Conservation (phyloP, 345 rosid species). For the Eucalyptus microcorys region DNA sequence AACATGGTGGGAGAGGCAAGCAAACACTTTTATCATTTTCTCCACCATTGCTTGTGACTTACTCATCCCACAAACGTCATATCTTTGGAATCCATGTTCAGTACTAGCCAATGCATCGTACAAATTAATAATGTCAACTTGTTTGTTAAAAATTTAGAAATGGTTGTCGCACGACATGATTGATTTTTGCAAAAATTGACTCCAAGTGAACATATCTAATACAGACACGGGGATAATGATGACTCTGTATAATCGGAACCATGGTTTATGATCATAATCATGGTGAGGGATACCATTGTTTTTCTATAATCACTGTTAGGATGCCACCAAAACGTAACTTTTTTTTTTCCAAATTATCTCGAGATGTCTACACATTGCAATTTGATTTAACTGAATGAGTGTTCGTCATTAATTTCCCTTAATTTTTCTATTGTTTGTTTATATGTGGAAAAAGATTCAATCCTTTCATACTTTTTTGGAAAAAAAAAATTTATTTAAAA, state of each 20-base stretch:
- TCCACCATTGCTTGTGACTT: not conserved
- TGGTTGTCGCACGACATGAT: not conserved
- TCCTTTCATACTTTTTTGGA: not conserved
- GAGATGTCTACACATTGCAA: not conserved
- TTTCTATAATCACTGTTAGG: not conserved
- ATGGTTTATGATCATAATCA: not conserved
- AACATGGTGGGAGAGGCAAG: not conserved
- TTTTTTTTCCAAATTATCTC: not conserved
- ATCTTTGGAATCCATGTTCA: not conserved
- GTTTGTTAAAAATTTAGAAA: not conserved
- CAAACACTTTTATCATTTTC: not conserved
- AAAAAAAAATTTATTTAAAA: not conserved
- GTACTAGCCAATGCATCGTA: not conserved
- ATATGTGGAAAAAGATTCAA: not conserved
- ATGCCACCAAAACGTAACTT: not conserved
- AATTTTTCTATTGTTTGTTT: not conserved
- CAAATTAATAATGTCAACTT: not conserved
- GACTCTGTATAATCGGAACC: not conserved
- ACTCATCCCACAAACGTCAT: not conserved
- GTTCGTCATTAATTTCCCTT: not conserved
- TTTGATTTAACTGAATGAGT: not conserved
- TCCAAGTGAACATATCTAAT: not conserved
- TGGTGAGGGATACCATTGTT: not conserved
- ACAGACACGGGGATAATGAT: not conserved
- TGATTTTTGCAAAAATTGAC: not conserved